Conservation (phyloP, 805 yeast genomes). For the Lachancea quebecensis region DNA sequence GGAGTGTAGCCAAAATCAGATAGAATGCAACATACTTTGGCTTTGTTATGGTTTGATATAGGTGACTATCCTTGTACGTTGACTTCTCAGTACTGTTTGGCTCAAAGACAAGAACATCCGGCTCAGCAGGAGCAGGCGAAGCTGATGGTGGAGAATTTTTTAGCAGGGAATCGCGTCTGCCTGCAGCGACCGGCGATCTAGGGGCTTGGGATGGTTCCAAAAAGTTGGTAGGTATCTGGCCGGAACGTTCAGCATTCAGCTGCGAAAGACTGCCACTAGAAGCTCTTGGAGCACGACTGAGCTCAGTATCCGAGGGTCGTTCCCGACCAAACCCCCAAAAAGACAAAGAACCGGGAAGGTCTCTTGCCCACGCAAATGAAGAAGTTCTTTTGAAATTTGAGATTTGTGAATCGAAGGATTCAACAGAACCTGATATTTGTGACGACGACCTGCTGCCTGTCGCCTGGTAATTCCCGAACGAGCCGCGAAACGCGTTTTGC, state of each 20-base stretch:
- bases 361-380: constrained; percentile 21
- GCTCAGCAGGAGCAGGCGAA: background rate
- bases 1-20: constrained; percentile 46
- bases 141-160: background rate
- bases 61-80: constrained; percentile 12
- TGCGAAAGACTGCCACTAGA: background rate
- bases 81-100: background rate
- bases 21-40: constrained; percentile 45
- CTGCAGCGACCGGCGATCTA: background rate
- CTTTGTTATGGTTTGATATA: constrained; percentile 21
- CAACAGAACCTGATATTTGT: constrained; percentile 43
- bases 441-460: constrained; percentile 60
- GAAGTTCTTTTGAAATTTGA: constrained; percentile 12
- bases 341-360: constrained; percentile 21
- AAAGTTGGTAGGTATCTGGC: background rate
- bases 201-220: background rate
- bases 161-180: constrained; percentile 5
- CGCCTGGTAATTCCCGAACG: constrained; percentile 3
- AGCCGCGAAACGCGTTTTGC: constrained; percentile 4
- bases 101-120: background rate
- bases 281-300: background rate
- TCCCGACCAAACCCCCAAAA: constrained; percentile 24
- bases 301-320: constrained; percentile 4
- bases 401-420: constrained; percentile 14
- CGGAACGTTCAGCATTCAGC: background rate